Evolutionary conservation across 352 stramenopile species (phyloP).

Genomic region (Lagenidium sp.): DNA sequence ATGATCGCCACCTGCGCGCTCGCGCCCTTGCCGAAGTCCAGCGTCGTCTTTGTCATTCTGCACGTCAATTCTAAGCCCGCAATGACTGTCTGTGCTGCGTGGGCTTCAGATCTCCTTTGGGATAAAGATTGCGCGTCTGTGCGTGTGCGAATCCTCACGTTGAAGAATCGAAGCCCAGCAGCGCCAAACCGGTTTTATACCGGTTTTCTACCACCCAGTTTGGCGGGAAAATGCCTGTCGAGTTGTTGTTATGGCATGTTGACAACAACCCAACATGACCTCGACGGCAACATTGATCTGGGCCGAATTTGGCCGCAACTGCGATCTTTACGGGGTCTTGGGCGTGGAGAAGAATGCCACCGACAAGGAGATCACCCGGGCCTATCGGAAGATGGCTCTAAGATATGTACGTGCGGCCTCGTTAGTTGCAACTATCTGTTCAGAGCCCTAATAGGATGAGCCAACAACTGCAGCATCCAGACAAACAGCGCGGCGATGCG

Average conservation of each 20-base stretch:
- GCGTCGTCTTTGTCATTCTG: constrained; percentile 10
- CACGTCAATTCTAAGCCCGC: too few species aligned
- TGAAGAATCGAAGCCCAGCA: constrained; percentile 5
- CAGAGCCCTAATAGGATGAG: background rate
- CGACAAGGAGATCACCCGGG: constrained; percentile 65
- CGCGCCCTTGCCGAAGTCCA: constrained; percentile 35
- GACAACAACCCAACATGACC: constrained; percentile 9
- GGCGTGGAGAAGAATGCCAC: constrained; percentile 35
- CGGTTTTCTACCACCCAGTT: background rate
- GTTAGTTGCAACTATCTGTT: too few species aligned
- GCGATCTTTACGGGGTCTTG: constrained; percentile 76
- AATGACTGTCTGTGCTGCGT: too few species aligned
- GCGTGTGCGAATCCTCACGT: constrained; percentile 1
- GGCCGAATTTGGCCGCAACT: constrained; percentile 46
- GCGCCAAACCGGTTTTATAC: background rate
- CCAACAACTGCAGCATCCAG: constrained; percentile 55
- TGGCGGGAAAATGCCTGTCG: constrained; percentile 15
- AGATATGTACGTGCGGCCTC: constrained; percentile 47
- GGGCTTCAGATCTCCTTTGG: too few species aligned
- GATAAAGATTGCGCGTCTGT: background rate
- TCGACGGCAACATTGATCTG: constrained; percentile 36
- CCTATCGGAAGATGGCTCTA: constrained; percentile 61
- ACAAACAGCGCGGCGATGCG: constrained; percentile 83
- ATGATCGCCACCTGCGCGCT: constrained; percentile 54
- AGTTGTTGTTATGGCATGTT: too few species aligned